Evolutionary conservation across 1,139 yeast genomes (phyloP).

Genomic region (Diutina scorzettiae): DNA sequence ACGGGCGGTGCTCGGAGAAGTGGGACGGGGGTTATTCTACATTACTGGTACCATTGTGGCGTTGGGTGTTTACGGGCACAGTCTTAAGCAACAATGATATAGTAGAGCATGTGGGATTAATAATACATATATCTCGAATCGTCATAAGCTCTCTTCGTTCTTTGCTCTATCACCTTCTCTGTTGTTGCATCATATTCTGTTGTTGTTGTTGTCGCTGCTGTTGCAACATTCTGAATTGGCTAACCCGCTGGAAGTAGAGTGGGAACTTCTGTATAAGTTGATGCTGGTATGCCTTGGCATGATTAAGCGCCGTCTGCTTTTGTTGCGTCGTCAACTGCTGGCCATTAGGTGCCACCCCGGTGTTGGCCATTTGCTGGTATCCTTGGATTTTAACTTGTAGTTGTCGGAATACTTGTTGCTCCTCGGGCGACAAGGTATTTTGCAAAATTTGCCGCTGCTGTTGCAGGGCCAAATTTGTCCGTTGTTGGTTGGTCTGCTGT

Average conservation of each 20-base stretch:
- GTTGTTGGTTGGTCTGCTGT: constrained; percentile 6
- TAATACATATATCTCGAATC: not conserved
- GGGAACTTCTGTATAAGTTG: constrained; percentile 34
- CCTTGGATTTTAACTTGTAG: constrained; percentile 31
- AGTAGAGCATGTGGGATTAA: constrained; percentile 4
- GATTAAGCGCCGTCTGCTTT: constrained; percentile 35
- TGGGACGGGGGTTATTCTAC: constrained; percentile 24
- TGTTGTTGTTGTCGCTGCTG: constrained; percentile 10
- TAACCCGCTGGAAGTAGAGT: constrained; percentile 30
- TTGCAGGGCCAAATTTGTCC: constrained; percentile 22
- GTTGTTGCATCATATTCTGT: constrained; percentile 8
- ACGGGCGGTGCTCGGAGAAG: constrained; percentile 1
- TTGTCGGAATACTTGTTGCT: constrained; percentile 33
- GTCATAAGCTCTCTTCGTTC: too few species aligned
- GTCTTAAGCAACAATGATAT: constrained; percentile 9
- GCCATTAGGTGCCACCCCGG: constrained; percentile 34
- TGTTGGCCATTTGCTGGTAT: constrained; percentile 32
- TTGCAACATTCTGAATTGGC: constrained; percentile 30
- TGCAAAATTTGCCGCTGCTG: constrained; percentile 39
- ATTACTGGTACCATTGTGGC: constrained; percentile 25
- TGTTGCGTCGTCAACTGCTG: constrained; percentile 32
- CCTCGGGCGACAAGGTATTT: constrained; percentile 29
- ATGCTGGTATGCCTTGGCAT: constrained; percentile 32
- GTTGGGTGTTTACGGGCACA: constrained; percentile 22
- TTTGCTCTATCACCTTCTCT: too few species aligned